Percentiles rank a stretch among this genome's conserved stretches.
These are phyloP conservation scores for Oryza meyeriana DNA, from an alignment of 176 grass and related monocot species.

Conservation along the genomic window DNA sequence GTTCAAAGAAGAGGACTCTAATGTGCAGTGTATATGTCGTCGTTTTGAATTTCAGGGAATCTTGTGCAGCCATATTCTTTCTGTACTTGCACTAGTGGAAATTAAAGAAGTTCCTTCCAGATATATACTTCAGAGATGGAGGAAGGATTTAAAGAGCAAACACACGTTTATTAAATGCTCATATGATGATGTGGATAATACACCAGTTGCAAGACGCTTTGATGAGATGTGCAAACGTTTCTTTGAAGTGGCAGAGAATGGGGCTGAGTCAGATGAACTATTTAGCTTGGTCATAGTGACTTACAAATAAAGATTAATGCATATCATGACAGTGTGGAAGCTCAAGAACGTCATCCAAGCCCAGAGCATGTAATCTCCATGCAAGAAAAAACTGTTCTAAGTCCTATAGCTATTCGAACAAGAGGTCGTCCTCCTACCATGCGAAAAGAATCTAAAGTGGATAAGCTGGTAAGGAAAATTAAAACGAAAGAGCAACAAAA, in stretches of 20 bases:
- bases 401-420: not conserved
- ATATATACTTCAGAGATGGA: constrained; percentile 25
- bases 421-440: no score
- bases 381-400: no score
- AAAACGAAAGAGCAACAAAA: no score
- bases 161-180: not conserved
- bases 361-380: no score
- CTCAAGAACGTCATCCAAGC: not conserved
- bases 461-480: no score
- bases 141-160: constrained; percentile 11
- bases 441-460: no score
- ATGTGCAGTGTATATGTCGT: no score
- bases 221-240: constrained; percentile 5
- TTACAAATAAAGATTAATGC: not conserved
- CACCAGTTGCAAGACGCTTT: not conserved
- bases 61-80: no score
- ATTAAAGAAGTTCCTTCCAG: constrained; percentile 18
- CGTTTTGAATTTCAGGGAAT: no score
- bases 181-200: not conserved
- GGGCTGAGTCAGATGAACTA: not conserved
- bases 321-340: not conserved
- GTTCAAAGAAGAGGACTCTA: no score
- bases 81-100: constrained; percentile 25
- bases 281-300: not conserved
- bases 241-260: not conserved